Base-by-base conservation (phyloP, 805 yeast genomes). In the Candida jianshihensis region DNA sequence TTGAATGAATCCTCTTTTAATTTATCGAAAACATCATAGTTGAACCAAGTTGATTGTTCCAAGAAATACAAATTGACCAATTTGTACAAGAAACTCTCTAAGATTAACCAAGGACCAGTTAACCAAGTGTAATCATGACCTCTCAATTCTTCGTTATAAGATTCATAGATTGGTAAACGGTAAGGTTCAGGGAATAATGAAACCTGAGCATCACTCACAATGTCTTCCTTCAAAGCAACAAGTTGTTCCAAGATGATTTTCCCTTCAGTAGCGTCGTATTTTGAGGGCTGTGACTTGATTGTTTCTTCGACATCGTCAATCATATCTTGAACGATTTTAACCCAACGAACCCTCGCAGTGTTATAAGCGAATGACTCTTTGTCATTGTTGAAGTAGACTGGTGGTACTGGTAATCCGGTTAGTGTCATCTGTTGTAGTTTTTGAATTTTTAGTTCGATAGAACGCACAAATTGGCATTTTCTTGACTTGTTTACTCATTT, bases 281-380 rank as follows among this genome's bases (percentile, higher is more conserved):
- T 55, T 4, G 49, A 43, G 7, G 49, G 6, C 8, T n/a, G 19
- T 19, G 51, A 43, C n/a, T 51, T 51, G 20, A 65, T 51, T 15
- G 63, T 54, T n/a, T 50, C 42, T 14, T 63, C 44, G 29, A 81
- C 61, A 53, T 89, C 97, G 19, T 68, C 72, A 31, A 85, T 64
- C 15, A 80, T 76, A 16, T 80, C 83, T 20, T 72, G 67, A 32
- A 89, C 53, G 46, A 92, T 86, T 37, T 75, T 76, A 20, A 95
- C 90, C 97, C 97, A 92, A 59, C 98, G 78, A 26, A 68, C 66
- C 43, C 75, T 70, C 9, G 85, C 82, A 0, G 97, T 88, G 25
- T 75, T 67, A 53, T 72, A 78, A 9, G 95, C 97, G 57, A 92
- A 92, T 4, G 96, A 84, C 39, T 69, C 71, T 26, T 66, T 59